Base-by-base conservation (phyloP, 2,329 filamentous ascomycete genomes). In the Neopestalotiopsis sp. region DNA sequence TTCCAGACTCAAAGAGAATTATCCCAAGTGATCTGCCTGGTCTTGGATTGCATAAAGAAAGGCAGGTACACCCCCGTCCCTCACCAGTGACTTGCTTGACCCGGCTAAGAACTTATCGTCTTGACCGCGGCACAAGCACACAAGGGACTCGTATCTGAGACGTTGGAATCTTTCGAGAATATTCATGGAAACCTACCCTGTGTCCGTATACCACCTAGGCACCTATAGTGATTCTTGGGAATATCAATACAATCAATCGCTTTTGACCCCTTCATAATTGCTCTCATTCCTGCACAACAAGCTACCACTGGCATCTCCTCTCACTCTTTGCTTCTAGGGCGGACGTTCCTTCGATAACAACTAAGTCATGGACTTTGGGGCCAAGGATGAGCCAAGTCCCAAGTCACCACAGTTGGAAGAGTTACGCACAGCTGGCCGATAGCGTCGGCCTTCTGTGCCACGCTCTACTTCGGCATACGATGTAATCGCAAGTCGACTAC, bases 401-500 rank as follows among this genome's bases (percentile, higher is more conserved):
- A 72, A 59, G 60, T 72, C 69, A 24, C 67, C 58, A 69, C 34
- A 65, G 61, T 57, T 17, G 24, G 57, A 72, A 63, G 68, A 64
- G 12, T 34, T 74, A 70, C 69, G 45, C 60, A 57, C 32, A n/a
- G 64, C 68, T 58, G 69, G 66, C 72, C 71, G 71, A 72, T 76
- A 76, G 75, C 69, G 68, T 49, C 72, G 61, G 40, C 45, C 65
- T 24, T 66, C 63, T 34, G 28, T 68, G 69, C 32, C 62, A 24
- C 72, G 69, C 67, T 74, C 72, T 68, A 73, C 77, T 68, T 75
- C 73, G 61, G 72, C 69, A 67, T 70, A 78, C 71, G 76, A 78
- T 57, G 66, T n/a, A 20, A 12, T 40, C 24, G 32, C 58, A 14
- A 67, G 40, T 57, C 66, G 66, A 56, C 66, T 49, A n/a, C 59